Base-by-base conservation (phyloP, 768 basidiomycete genomes). In the Termitomyces sp. region DNA sequence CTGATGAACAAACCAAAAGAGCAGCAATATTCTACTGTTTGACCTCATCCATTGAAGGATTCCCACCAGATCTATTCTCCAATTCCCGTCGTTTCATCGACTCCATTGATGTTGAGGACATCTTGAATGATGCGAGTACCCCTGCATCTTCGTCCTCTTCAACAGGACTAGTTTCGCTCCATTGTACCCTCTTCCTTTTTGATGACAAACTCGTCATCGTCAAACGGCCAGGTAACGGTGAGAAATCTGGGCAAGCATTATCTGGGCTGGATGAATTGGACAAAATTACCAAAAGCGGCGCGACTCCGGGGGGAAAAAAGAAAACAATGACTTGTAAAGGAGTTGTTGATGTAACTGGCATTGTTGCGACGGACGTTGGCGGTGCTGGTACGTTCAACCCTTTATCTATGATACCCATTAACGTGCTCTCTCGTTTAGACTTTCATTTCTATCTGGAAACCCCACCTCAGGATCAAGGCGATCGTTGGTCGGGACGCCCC, bases 151-250 rank as follows among this genome's bases (percentile, higher is more conserved):
- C 78, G 14, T 65, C 78, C 51, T 52, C 52, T 35, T 73, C 76
- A 13, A 77, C 74, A 53, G 65, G 72, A 7, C 72, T 77, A 2
- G 65, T 72, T 2, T 75, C 80, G 0, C 79, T 96, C 18, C 88
- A 92, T 66, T 95, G 90, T 70, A 92, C 90, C 2, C 74, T 99
- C 30, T 90, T 98, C 69, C 78, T 99, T 47, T 98, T 99, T 68
- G 90, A 94, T 61, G 96, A 99, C 73, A 92, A 92, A 66, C 76
- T 99, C 22, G 80, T 98, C 69, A 85, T 99, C 59, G 90, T 87
- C 48, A 98, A 98, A 73, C 82, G 97, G 28, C 90, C 81, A 44
- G 84, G 75, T 33, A 88, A 79, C 66, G 87, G 84, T 43, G 92
- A 89, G 69, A 94, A 83, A 72, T 80, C 82, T 44, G 93, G 89